Conservation (phyloP, 306 rosid species). For the Cucumis cinereus region DNA sequence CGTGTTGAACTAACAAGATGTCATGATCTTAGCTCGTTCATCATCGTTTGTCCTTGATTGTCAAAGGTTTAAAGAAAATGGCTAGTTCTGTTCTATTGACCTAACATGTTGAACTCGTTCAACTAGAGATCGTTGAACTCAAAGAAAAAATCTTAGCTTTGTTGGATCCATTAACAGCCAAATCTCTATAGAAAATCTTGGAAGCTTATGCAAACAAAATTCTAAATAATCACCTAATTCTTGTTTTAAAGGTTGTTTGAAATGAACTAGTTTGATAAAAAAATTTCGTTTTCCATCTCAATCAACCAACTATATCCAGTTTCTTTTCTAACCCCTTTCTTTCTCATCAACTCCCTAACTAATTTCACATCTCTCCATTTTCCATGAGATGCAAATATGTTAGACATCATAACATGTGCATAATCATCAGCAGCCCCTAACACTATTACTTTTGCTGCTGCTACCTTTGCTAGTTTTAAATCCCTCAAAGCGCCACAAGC, state of each 20-base stretch:
- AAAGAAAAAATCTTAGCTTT: neutral
- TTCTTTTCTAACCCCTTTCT: conserved; percentile 36
- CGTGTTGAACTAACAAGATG: no score
- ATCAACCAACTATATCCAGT: conserved; percentile 48
- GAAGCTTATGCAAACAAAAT: neutral
- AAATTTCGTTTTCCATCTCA: conserved; percentile 21
- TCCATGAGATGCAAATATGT: conserved; percentile 41
- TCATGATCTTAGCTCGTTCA: no score
- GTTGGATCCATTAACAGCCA: neutral
- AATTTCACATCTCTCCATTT: conserved; percentile 53
- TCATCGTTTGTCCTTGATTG: no score
- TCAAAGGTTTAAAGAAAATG: no score
- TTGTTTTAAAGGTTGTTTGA: neutral
- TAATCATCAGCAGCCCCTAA: conserved; percentile 39
- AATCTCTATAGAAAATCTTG: neutral
- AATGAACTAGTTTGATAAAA: neutral
- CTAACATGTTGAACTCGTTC: no score
- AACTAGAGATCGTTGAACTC: no score
- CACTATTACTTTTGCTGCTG: conserved; percentile 47
- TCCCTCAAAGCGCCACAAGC: conserved; percentile 36
- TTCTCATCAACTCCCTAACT: conserved; percentile 41
- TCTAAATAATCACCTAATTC: neutral
- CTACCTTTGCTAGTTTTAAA: conserved; percentile 34
- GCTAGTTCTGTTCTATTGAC: no score
- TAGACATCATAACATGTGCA: conserved; percentile 46